Percentiles rank a stretch among this genome's conserved stretches.
Evolutionary conservation across 2,329 filamentous ascomycete species (phyloP).

Genomic region (Fusarium fujikuroi): DNA sequence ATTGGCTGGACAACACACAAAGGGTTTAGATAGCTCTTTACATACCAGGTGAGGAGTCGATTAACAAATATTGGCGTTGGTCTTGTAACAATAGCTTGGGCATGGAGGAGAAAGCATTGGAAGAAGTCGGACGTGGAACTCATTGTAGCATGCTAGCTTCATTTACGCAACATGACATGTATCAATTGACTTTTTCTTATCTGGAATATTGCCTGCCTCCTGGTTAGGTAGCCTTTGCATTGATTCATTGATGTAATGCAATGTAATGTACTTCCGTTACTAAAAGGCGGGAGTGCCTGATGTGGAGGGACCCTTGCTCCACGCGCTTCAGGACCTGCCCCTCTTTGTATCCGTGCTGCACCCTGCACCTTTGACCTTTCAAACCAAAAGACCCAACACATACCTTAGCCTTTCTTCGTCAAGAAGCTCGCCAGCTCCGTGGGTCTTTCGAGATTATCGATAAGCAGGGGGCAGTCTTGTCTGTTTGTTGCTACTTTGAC

Average conservation of each 20-base stretch:
- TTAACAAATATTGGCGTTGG: slow-evolving; percentile 27
- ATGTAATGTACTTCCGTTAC: background rate
- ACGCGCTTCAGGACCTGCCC: slow-evolving; percentile 21
- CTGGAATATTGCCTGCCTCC: background rate
- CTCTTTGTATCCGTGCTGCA: slow-evolving; percentile 31
- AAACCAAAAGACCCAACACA: slow-evolving; percentile 4
- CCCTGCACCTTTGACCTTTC: slow-evolving; percentile 7
- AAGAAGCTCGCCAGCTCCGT: slow-evolving; percentile 16
- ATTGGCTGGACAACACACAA: slow-evolving; percentile 52
- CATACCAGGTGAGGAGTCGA: slow-evolving; percentile 44
- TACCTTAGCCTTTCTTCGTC: slow-evolving; percentile 3
- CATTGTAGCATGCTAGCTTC: slow-evolving; percentile 20
- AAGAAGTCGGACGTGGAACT: slow-evolving; percentile 16
- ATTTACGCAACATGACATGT: slow-evolving; percentile 22
- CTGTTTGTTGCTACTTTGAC: slow-evolving; percentile 9
- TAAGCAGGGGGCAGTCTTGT: slow-evolving; percentile 14
- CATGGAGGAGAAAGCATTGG: slow-evolving; percentile 36
- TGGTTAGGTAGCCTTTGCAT: background rate
- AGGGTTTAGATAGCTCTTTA: slow-evolving; percentile 64
- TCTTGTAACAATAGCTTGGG: slow-evolving; percentile 41
- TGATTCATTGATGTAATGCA: background rate
- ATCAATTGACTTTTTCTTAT: slow-evolving; percentile 24
- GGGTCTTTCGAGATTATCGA: slow-evolving; percentile 14
- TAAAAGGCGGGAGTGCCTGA: background rate
- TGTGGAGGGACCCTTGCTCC: slow-evolving; percentile 14